Conservation (phyloP, 2,329 filamentous ascomycete species). For the Aspergillus sergii region DNA sequence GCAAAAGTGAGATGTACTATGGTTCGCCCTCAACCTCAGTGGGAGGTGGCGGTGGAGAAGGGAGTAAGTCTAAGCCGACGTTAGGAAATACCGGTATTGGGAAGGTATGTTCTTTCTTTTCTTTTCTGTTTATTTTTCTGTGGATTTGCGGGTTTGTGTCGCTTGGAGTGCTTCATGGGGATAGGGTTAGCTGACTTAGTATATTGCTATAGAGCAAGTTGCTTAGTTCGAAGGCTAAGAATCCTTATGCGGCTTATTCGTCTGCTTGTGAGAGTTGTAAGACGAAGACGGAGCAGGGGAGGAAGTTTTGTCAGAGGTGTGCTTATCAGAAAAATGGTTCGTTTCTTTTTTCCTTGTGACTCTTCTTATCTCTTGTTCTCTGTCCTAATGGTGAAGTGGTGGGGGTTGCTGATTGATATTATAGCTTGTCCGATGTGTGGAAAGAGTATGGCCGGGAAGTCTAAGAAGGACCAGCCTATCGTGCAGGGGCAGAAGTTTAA, state of each 20-base stretch:
- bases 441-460: constrained; percentile 54
- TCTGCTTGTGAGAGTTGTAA: constrained; percentile 65
- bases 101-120: constrained; percentile 50
- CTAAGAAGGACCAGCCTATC: constrained; percentile 52
- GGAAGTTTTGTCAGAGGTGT: constrained; percentile 63
- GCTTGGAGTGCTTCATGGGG: background rate
- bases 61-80: constrained; percentile 47
- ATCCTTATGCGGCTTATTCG: constrained; percentile 66
- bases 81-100: constrained; percentile 61
- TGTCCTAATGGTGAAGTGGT: background rate
- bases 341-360: background rate
- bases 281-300: constrained; percentile 64
- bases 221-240: constrained; percentile 65
- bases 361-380: background rate
- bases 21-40: constrained; percentile 54
- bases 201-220: constrained; percentile 59
- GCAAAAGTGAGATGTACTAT: constrained; percentile 68
- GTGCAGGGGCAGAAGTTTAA: constrained; percentile 66
- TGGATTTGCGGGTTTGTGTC: background rate
- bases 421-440: constrained; percentile 66
- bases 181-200: background rate
- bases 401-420: background rate
- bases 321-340: constrained; percentile 64
- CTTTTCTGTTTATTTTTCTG: background rate
- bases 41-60: constrained; percentile 35